Evolutionary conservation across 1,284 basidiomycete species (phyloP), one percentile per base, ranked within the genome.

Genomic region (Microbotryum scabiosae): DNA sequence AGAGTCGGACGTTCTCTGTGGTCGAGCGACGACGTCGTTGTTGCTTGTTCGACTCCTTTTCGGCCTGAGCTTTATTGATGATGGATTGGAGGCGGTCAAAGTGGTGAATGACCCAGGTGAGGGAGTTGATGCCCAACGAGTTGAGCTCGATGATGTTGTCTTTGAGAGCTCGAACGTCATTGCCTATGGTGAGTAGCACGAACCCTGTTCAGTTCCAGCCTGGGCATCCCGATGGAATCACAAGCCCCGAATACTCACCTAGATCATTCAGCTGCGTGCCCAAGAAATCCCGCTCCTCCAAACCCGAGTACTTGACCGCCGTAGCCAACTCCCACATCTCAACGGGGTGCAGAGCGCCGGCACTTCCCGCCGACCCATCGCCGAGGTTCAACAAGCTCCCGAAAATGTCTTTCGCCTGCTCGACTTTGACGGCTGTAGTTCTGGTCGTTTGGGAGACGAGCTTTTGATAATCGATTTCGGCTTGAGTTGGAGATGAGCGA

Each of bases 101-200:
- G 23, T 32, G 48, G 57, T 57, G 60, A 59, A 49, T 36, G 57
- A 54, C 41, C 59, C 63, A 68, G 6, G 47, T 58, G 56, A 64
- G 65, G 6, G 66, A 53, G 21, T 56, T 64, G 2, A 63, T 20
- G 12, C 67, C 62, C 48, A 62, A 57, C 9, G 60, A 48, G 30
- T 67, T 64, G 12, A 69, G 41, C 12, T 51, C 49, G 47, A 56
- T 45, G 26, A 69, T 52, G 16, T 50, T 21, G 51, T 69, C 68
- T 47, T 68, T 69, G 32, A 69, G 52, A n/a, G 66, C 57, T 16
- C 64, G 52, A n/a, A 56, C 61, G 12, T 53, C 43, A 20, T 65
- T 53, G 28, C 66, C 62, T 23, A 66, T 49, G 6, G 59, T 59
- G 23, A 36, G 45, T 1, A 69, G 43, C n/a, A 7, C 16, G 10